A percentile compares a stretch with the other conserved stretches of the same genome.
These are phyloP conservation scores for Cyclotella baltica DNA, from an alignment of 108 stramenopile species.

Conservation along the genomic window DNA sequence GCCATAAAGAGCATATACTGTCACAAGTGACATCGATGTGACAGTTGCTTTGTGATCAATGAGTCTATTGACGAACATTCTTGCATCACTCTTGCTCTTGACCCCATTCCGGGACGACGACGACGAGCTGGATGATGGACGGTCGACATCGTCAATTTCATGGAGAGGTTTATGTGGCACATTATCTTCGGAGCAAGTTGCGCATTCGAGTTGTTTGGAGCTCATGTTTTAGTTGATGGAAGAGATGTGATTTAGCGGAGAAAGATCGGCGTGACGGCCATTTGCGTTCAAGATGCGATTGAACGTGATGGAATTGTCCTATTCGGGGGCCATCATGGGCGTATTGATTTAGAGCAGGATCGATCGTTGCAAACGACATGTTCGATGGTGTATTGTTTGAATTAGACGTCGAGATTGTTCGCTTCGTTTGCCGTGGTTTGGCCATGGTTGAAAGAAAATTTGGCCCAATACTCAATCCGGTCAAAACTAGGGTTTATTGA, in stretches of 20 bases:
- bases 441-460: background rate
- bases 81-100: too few relatives aligned
- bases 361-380: background rate
- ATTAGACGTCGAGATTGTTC: background rate
- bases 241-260: background rate
- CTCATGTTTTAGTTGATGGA: constrained; percentile 2
- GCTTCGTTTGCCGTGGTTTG: background rate
- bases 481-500: too few relatives aligned
- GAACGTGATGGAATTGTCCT: too few relatives aligned
- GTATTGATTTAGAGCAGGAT: background rate
- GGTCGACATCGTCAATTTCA: constrained; percentile 12
- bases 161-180: constrained; percentile 22
- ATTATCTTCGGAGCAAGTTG: background rate
- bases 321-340: too few relatives aligned
- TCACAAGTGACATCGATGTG: constrained; percentile 60
- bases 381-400: constrained; percentile 4
- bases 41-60: constrained; percentile 40
- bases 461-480: too few relatives aligned
- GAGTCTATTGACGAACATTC: constrained; percentile 14
- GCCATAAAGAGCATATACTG: constrained; percentile 66
- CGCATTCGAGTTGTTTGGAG: constrained; percentile 10
- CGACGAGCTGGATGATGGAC: background rate
- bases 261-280: background rate
- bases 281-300: too few relatives aligned
- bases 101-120: background rate